Conservation (phyloP, 257 asterid genomes). For the Nicotiana noctiflora region DNA sequence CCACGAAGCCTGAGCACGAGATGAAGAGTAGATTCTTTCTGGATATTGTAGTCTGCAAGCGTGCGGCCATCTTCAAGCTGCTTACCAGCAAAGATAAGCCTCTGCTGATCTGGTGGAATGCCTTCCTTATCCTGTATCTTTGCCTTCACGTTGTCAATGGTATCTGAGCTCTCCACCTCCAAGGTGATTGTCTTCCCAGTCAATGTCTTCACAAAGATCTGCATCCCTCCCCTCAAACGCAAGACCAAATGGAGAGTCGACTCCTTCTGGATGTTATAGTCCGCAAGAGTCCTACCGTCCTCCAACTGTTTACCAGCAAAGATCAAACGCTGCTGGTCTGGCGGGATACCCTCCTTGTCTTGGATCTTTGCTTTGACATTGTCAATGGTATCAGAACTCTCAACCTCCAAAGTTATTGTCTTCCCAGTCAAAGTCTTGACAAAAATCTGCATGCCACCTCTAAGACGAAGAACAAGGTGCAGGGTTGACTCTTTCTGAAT, state of each 20-base stretch:
- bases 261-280: not conserved
- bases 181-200: not conserved
- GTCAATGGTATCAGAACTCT: not conserved
- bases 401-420: conserved; percentile 1
- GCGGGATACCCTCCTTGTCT: not conserved
- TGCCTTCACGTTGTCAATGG: conserved; percentile 1
- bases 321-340: not conserved
- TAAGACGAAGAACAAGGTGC: not conserved
- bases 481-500: conserved; percentile 4
- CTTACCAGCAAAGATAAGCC: not conserved
- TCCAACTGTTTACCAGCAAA: not conserved
- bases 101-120: conserved; percentile 5
- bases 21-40: conserved; percentile 2
- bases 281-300: not conserved
- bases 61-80: conserved; percentile 5
- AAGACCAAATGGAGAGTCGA: not conserved
- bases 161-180: not conserved
- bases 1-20: conserved; percentile 7
- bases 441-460: conserved; percentile 5
- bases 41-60: conserved; percentile 5
- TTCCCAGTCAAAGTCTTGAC: not conserved
- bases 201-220: not conserved
- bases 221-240: conserved; percentile 1
- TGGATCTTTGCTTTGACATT: not conserved
- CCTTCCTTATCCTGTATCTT: conserved; percentile 6